These are phyloP conservation scores for Agaricus subrufescens DNA, from an alignment of 768 basidiomycete genomes.

Conservation along the genomic window DNA sequence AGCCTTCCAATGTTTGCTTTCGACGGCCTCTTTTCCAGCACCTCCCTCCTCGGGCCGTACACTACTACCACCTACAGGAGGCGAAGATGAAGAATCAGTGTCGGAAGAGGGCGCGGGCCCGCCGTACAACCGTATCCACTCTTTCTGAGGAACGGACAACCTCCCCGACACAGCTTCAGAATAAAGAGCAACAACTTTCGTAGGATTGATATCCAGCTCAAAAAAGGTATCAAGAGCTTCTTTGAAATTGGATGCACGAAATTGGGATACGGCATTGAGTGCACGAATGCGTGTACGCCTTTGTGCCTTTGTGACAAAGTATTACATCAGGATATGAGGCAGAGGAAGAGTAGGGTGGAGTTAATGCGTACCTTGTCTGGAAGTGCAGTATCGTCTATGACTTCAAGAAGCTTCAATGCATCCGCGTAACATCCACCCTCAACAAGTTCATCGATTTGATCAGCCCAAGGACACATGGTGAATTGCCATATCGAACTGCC, in stretches of 20 bases:
- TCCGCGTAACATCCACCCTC: constrained; percentile 63
- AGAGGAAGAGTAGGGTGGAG: not conserved
- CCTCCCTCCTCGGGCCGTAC: constrained; percentile 12
- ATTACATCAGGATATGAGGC: not conserved
- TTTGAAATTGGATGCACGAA: constrained; percentile 64
- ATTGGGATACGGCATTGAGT: constrained; percentile 76
- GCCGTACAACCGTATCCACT: constrained; percentile 83
- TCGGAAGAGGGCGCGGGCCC: constrained; percentile 44
- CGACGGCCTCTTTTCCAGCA: constrained; percentile 12
- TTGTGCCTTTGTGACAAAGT: constrained; percentile 31
- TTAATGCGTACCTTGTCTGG: constrained; percentile 52
- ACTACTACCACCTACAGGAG: constrained; percentile 6
- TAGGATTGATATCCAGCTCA: constrained; percentile 86
- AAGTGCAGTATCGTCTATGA: constrained; percentile 52
- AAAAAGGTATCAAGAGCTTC: constrained; percentile 84
- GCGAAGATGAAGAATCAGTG: constrained; percentile 7
- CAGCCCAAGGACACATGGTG: constrained; percentile 65
- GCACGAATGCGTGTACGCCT: constrained; percentile 58
- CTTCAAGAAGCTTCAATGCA: constrained; percentile 75
- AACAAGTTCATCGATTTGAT: constrained; percentile 84
- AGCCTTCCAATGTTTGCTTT: constrained; percentile 17
- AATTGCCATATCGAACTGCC: constrained; percentile 81
- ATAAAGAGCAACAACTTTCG: constrained; percentile 89
- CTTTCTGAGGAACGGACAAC: constrained; percentile 59
- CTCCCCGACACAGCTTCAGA: constrained; percentile 78